A percentile compares a stretch with the other conserved stretches of the same genome.
Evolutionary conservation across 2,329 filamentous ascomycete genomes (phyloP).

Genomic region (Thielaviopsis punctulata): DNA sequence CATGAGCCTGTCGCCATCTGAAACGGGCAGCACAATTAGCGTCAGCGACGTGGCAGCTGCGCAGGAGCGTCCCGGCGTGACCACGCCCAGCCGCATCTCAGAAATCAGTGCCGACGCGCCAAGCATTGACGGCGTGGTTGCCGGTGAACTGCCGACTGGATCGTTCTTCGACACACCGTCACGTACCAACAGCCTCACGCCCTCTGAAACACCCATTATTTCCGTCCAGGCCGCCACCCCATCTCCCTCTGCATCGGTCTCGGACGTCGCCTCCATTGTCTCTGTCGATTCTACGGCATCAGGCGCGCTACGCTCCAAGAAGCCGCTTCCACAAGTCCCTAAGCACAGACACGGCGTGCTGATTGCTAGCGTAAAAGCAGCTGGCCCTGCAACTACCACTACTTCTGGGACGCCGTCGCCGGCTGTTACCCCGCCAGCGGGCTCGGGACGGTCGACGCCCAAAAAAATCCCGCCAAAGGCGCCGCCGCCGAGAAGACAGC

Average conservation of each 20-base stretch:
- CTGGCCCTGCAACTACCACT: slow-evolving; percentile 11
- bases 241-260: background rate
- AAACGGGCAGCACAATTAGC: slow-evolving; percentile 56
- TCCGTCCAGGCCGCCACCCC: background rate
- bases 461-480: slow-evolving; percentile 30
- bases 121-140: slow-evolving; percentile 9
- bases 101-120: slow-evolving; percentile 1
- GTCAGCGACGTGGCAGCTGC: slow-evolving; percentile 64
- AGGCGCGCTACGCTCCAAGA: slow-evolving; percentile 21
- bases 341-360: slow-evolving; percentile 38
- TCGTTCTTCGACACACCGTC: slow-evolving; percentile 1
- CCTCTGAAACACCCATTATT: slow-evolving; percentile 1
- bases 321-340: slow-evolving; percentile 35
- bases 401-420: background rate
- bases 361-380: slow-evolving; percentile 19
- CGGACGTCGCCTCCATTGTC: background rate
- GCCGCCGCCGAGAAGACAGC: slow-evolving; percentile 28
- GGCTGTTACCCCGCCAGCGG: background rate
- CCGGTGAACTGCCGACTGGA: slow-evolving; percentile 8
- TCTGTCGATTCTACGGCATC: background rate
- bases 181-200: slow-evolving; percentile 4
- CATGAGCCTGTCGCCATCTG: slow-evolving; percentile 48
- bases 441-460: background rate
- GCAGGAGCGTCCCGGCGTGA: slow-evolving; percentile 65
- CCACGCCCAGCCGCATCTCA: slow-evolving; percentile 52